Base-by-base conservation (phyloP, 1,284 basidiomycete genomes). In the Cutaneotrichosporon sp. region DNA sequence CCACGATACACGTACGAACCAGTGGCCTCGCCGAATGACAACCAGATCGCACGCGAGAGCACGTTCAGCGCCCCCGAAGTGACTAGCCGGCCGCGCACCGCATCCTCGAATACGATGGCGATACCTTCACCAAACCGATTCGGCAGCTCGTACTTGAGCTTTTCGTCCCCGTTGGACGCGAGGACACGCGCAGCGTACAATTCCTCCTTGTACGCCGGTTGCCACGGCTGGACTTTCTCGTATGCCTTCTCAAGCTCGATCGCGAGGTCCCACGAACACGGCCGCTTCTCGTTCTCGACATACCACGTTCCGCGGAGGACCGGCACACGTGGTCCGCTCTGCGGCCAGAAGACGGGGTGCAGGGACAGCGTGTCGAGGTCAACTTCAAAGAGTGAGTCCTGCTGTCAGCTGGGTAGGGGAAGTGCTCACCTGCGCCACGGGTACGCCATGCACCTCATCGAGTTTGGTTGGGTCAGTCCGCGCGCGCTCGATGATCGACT, bases 251-350 rank as follows among this genome's bases (percentile, higher is more conserved):
- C 84, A n/a, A 86, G 76, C 67, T 84, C 82, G 36, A 80, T 77
- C 0, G 81, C 79, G n/a, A 85, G 74, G 14, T 82, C 79, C 71
- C 81, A 80, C 2, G 80, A 77, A 61, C 83, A 80, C 5, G 81
- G 80, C 64, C 79, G 67, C 5, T 81, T 81, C 64, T 82, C 82
- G 66, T 83, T 82, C 62, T 63, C 69, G 30, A 78, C 71, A 73
- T 84, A 85, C 85, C 85, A 86, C 13, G 79, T 80, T 6, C 82
- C 84, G 18, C 84, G 72, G 9, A 81, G 72, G 16, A 86, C 84
- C 1, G 81, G 80, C 21, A 84, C 81, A 34, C 80, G 73, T 0
- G 81, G 76, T 0, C 82, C 82, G 7, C 79, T 77, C 65, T 83
- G 78, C 31, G 78, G 79, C 85, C 85, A 86, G 71, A 84, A 85